Conservation (phyloP, 495 filamentous ascomycete species). For the Aspergillus taichungensis region DNA sequence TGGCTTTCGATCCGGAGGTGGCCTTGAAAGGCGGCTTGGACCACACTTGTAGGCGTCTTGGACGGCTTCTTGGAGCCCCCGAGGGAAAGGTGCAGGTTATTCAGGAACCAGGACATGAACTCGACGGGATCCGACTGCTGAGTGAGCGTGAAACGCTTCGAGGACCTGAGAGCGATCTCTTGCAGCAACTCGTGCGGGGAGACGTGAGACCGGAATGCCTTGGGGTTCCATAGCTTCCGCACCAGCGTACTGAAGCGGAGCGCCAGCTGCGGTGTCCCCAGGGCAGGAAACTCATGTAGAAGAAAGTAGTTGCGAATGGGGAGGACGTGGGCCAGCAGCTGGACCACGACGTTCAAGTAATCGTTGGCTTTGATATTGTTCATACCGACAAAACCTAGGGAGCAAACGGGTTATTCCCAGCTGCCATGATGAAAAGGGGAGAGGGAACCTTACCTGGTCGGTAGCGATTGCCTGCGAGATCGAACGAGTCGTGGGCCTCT, state of each 20-base stretch:
- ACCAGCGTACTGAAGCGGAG: slow-evolving; percentile 84
- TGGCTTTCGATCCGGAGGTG: slow-evolving; percentile 87
- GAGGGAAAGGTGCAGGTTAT: slow-evolving; percentile 84
- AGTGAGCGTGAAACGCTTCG: slow-evolving; percentile 87
- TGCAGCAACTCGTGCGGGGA: slow-evolving; percentile 96
- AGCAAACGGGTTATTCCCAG: slow-evolving; percentile 5
- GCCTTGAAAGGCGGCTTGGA: slow-evolving; percentile 91
- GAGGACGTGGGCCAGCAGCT: slow-evolving; percentile 80
- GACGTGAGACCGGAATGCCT: slow-evolving; percentile 93
- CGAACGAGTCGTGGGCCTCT: slow-evolving; percentile 64
- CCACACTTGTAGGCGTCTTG: slow-evolving; percentile 52
- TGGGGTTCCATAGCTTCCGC: slow-evolving; percentile 96
- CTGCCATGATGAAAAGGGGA: background rate
- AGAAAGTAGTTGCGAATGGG: slow-evolving; percentile 92
- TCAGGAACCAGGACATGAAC: slow-evolving; percentile 94
- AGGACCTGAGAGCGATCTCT: slow-evolving; percentile 81
- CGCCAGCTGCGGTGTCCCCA: slow-evolving; percentile 46
- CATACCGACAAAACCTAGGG: slow-evolving; percentile 82
- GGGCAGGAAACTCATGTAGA: slow-evolving; percentile 51
- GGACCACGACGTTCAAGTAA: slow-evolving; percentile 95
- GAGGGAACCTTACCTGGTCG: slow-evolving; percentile 50
- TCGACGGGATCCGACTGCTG: slow-evolving; percentile 92
- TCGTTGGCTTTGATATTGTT: slow-evolving; percentile 99
- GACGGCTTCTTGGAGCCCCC: slow-evolving; percentile 84
- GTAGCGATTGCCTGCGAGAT: slow-evolving; percentile 74